Conservation (phyloP, 2,329 filamentous ascomycete genomes). For the Paraphoma chrysanthemicola region DNA sequence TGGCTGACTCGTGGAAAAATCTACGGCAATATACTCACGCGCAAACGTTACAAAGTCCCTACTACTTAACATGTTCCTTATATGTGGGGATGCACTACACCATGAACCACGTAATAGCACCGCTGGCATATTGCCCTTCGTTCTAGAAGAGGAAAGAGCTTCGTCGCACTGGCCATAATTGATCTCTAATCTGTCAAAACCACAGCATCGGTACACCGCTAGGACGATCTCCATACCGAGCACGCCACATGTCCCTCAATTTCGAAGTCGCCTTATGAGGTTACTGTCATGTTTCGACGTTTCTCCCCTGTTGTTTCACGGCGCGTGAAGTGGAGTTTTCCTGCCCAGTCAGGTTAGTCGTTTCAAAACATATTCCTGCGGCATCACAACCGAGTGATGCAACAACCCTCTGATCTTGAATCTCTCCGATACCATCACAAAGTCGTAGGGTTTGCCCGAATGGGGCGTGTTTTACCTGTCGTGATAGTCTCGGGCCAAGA, state of each 20-base stretch:
- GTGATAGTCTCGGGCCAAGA: conserved; percentile 3
- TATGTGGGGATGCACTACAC: neutral
- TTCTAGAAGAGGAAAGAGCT: neutral
- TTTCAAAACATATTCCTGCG: conserved; percentile 23
- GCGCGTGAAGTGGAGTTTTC: conserved; percentile 19
- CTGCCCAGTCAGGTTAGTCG: conserved; percentile 13
- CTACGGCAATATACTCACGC: neutral
- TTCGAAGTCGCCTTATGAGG: conserved; percentile 5
- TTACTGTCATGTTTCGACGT: conserved; percentile 21
- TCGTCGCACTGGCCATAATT: neutral
- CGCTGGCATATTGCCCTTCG: neutral
- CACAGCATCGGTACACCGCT: neutral
- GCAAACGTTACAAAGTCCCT: neutral
- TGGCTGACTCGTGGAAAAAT: neutral
- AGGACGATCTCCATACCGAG: neutral
- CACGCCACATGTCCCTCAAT: conserved; percentile 10
- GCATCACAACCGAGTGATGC: conserved; percentile 9
- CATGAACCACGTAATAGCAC: neutral
- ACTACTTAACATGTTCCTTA: neutral
- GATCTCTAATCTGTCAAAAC: neutral
- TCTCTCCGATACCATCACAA: neutral
- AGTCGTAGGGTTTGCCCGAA: conserved; percentile 3
- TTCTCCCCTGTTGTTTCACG: conserved; percentile 14
- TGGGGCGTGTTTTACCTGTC: conserved; percentile 11
- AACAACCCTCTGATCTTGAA: conserved; percentile 12